Conservation (phyloP, 208 protist genomes). For the Trypanosoma melophagium region DNA sequence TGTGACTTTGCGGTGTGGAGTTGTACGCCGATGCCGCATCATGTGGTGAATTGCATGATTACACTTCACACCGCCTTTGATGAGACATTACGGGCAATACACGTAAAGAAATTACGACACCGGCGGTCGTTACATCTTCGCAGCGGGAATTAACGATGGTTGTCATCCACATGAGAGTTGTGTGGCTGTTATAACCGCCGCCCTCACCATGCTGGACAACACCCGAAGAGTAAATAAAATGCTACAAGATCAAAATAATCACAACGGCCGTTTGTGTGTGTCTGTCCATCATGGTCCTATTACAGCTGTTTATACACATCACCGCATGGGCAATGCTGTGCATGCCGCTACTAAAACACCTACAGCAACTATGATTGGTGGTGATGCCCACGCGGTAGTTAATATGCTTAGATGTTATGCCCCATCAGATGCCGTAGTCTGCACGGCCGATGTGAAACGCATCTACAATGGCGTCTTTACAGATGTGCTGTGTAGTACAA, state of each 20-base stretch:
- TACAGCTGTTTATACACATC: too few species aligned
- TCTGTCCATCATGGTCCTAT: neutral
- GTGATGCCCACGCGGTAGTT: neutral
- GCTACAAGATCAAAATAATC: too few species aligned
- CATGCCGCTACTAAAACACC: too few species aligned
- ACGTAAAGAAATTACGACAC: neutral
- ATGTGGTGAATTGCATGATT: neutral
- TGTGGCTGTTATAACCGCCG: neutral
- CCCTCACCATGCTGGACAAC: neutral
- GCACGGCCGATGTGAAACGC: neutral
- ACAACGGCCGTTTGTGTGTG: neutral
- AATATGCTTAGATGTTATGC: neutral
- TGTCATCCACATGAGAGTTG: neutral
- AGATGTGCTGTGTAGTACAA: neutral
- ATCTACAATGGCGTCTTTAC: neutral
- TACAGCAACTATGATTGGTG: too few species aligned
- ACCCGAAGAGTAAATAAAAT: too few species aligned
- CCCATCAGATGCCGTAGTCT: neutral
- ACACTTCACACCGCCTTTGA: neutral
- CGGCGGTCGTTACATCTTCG: neutral
- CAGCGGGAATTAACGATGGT: neutral
- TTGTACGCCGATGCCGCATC: neutral
- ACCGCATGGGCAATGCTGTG: too few species aligned
- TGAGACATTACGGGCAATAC: neutral
- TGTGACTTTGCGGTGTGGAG: neutral